Evolutionary conservation across 768 basidiomycete species (phyloP).

Genomic region (Coprinellus micaceus): DNA sequence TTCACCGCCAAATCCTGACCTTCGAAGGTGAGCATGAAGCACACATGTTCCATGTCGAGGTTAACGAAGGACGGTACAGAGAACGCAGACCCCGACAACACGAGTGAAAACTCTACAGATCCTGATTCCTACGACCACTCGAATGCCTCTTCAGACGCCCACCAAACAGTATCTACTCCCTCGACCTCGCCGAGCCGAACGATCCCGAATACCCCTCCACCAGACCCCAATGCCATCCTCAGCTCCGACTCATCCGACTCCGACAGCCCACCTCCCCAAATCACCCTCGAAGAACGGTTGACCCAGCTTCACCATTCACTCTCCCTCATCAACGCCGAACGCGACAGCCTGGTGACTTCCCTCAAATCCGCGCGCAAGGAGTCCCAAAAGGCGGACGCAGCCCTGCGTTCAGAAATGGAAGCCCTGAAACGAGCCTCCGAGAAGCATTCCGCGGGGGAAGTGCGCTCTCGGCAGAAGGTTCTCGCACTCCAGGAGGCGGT

Average conservation of each 20-base stretch:
- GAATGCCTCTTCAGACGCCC: conserved; percentile 30
- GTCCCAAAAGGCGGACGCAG: conserved; percentile 78
- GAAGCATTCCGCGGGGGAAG: conserved; percentile 69
- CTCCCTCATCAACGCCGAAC: conserved; percentile 59
- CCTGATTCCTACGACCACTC: conserved; percentile 27
- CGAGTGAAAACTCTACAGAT: conserved; percentile 28
- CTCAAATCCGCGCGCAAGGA: conserved; percentile 80
- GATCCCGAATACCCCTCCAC: conserved; percentile 22
- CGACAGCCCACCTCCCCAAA: conserved; percentile 24
- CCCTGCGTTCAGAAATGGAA: conserved; percentile 81
- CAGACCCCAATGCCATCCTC: conserved; percentile 3
- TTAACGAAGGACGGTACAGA: conserved; percentile 18
- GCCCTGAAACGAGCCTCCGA: conserved; percentile 79
- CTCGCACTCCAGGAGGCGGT: conserved; percentile 86
- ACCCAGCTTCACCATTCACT: conserved; percentile 65
- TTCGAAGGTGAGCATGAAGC: conserved; percentile 41
- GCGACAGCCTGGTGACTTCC: conserved; percentile 59
- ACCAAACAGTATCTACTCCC: conserved; percentile 28
- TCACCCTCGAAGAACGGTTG: conserved; percentile 66
- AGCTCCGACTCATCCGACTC: conserved; percentile 7
- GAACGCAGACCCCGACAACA: conserved; percentile 27
- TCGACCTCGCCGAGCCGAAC: conserved; percentile 38
- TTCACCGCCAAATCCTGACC: conserved; percentile 62
- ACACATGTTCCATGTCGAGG: conserved; percentile 9
- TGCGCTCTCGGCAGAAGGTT: conserved; percentile 80